phyloP scores from a whole-genome alignment of 371 early-diverging fungal genomes.

The Rhizomucor pusillus region DNA sequence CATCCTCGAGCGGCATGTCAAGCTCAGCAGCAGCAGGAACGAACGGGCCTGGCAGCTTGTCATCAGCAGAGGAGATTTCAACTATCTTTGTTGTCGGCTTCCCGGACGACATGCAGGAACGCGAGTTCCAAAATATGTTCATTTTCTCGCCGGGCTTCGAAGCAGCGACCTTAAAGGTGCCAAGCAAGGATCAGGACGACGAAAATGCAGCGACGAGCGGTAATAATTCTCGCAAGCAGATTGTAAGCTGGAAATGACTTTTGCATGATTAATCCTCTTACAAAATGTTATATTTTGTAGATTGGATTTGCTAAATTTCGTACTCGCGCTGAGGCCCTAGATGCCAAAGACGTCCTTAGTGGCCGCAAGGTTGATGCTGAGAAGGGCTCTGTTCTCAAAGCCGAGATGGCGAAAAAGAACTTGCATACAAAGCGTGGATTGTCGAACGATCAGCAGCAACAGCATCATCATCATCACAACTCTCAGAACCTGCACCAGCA shows the following conservation, averaged over 20 bases:
- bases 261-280: neutral
- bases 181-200: slow-evolving; percentile 57
- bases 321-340: slow-evolving; percentile 78
- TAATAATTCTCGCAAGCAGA: slow-evolving; percentile 19
- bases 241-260: slow-evolving; percentile 10
- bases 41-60: neutral
- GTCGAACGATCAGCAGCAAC: slow-evolving; percentile 17
- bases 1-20: neutral
- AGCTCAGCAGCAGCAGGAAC: slow-evolving; percentile 1
- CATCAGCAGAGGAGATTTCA: slow-evolving; percentile 61
- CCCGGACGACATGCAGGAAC: slow-evolving; percentile 92
- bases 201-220: slow-evolving; percentile 14
- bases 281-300: slow-evolving; percentile 13
- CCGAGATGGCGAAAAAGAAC: slow-evolving; percentile 94
- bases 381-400: slow-evolving; percentile 77
- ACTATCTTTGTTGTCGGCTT: slow-evolving; percentile 96
- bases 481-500: slow-evolving; percentile 4
- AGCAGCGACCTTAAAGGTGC: slow-evolving; percentile 85
- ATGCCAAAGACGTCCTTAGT: slow-evolving; percentile 79
- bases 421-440: slow-evolving; percentile 65
- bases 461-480: neutral
- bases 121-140: slow-evolving; percentile 97
- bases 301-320: slow-evolving; percentile 95
- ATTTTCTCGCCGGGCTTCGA: slow-evolving; percentile 93
- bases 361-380: slow-evolving; percentile 87